Evolutionary conservation across 371 early-diverging fungal species (phyloP), one percentile per base, ranked within the genome.

Genomic region (Circinella minor): DNA sequence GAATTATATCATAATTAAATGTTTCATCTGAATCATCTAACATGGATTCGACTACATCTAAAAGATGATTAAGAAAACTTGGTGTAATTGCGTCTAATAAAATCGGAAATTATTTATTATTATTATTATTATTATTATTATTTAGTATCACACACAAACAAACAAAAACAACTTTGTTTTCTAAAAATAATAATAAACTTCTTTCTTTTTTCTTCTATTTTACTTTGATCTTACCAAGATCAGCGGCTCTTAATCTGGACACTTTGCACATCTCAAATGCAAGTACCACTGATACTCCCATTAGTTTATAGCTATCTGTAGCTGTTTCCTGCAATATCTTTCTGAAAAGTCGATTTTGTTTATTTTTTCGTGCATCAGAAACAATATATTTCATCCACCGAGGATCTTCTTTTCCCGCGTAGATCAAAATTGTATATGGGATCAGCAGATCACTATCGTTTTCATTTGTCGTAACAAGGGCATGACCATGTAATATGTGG

Each of bases 251-350:
- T 55, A 94, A 71, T 68, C 85, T 84, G 48, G 89, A 89, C 9
- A 91, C 79, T 71, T 91, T 84, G 63, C 91, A 91, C 71, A 95
- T 85, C 74, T 94, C 92, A 77, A 87, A 93, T 68, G 89, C 80
- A 20, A 94, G 75, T 18, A 81, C 74, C 71, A 92, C 80, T 3
- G 90, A 85, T 34, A 90, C 71, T 57, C 70, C 72, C 49, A 74
- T 69, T 47, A 78, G 61, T 36, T 67, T 65, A 54, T 77, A 67
- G 39, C 66, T 67, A 66, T 83, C 87, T 10, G 84, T 70, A 4
- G 74, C 66, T 9, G 73, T 70, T 72, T 86, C 84, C 36, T 75
- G 66, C 67, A 82, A 78, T 68, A 81, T 78, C 71, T 87, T 85
- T 36, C 71, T 83, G 71, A 82, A 81, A 65, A 82, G 78, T 46